Base-by-base conservation (phyloP, 2,329 filamentous ascomycete species). In the Dothideomycetes sp. region DNA sequence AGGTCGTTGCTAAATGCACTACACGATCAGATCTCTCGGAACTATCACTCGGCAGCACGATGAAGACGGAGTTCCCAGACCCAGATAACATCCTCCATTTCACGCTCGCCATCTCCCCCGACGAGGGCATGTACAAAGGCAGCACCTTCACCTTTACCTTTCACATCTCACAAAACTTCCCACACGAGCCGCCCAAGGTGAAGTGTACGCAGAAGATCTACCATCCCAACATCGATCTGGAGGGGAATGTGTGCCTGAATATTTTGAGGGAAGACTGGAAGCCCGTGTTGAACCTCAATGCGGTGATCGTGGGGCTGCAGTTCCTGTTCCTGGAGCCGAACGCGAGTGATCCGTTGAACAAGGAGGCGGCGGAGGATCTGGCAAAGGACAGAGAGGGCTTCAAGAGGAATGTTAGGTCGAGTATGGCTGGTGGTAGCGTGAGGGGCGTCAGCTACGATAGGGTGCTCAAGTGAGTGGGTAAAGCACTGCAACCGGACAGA, bases 251-350 rank as follows among this genome's bases (percentile, higher is more conserved):
- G 47, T 98, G 91, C 68, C 66, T 98, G 56, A 98, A 98, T 61
- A 98, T 98, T 54, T 64, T 98, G 55, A 73, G 91, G 46, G 91
- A 98, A 66, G 91, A 98, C 67, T 98, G 91, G 91, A 98, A 96
- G 70, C 91, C 91, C 0, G 91, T 98, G 33, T 67, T 98, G 58
- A 96, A 96, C 61, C 63, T 98, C 59, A 95, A 96, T 58, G 88
- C 91, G 12, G 87, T 96, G 31, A 91, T 98, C 50, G 87, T 96
- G 38, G 91, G 91, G 31, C 66, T 98, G 58, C 61, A 94, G 81
- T 96, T 96, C 58, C 73, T 98, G 37, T 98, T 98, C 72, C 79
- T 96, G 46, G 91, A 98, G 61, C 91, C 91, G 14, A 98, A 98
- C 57, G 87, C 91, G 8, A 88, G 84, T 36, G 91, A 98, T 57